phyloP scores from a whole-genome alignment of 2,329 filamentous ascomycete species.

The Claviceps digitariae region DNA sequence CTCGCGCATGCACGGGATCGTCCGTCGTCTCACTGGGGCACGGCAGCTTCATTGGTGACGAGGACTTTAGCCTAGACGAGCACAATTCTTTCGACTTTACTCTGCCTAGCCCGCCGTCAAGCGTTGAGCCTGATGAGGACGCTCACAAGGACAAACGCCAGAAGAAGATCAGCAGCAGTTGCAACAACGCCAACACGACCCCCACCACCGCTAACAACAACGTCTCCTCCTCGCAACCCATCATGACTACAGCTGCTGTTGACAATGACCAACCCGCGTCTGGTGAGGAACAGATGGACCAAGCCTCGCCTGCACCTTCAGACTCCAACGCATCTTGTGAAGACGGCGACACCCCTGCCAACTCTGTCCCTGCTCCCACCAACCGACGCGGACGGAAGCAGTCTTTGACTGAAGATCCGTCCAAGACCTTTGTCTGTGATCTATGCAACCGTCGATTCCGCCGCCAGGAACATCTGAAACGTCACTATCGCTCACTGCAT shows the following conservation, averaged over 20 bases:
- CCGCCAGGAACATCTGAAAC: slow-evolving; percentile 95
- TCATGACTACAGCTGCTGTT: slow-evolving; percentile 28
- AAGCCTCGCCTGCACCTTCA: slow-evolving; percentile 22
- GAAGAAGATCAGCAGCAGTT: slow-evolving; percentile 37
- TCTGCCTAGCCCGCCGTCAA: slow-evolving; percentile 45
- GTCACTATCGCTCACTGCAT: slow-evolving; percentile 95
- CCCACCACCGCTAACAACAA: slow-evolving; percentile 23
- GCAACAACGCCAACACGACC: background rate
- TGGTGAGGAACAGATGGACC: slow-evolving; percentile 22
- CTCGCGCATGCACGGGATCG: slow-evolving; percentile 53
- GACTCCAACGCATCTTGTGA: slow-evolving; percentile 23
- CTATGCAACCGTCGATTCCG: slow-evolving; percentile 95
- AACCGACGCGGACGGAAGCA: slow-evolving; percentile 97
- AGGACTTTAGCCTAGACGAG: slow-evolving; percentile 65
- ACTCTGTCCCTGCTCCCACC: slow-evolving; percentile 40
- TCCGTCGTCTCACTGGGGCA: slow-evolving; percentile 56
- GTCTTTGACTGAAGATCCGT: slow-evolving; percentile 91
- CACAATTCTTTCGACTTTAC: slow-evolving; percentile 46
- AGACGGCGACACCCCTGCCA: slow-evolving; percentile 31
- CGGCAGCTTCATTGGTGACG: slow-evolving; percentile 63
- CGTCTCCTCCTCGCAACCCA: slow-evolving; percentile 19
- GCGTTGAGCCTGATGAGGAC: slow-evolving; percentile 24
- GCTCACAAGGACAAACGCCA: slow-evolving; percentile 42
- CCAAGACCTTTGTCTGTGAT: slow-evolving; percentile 95
- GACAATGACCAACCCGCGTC: slow-evolving; percentile 21